phyloP scores from a whole-genome alignment of 495 filamentous ascomycete species.

The Penicillium odoratum region DNA sequence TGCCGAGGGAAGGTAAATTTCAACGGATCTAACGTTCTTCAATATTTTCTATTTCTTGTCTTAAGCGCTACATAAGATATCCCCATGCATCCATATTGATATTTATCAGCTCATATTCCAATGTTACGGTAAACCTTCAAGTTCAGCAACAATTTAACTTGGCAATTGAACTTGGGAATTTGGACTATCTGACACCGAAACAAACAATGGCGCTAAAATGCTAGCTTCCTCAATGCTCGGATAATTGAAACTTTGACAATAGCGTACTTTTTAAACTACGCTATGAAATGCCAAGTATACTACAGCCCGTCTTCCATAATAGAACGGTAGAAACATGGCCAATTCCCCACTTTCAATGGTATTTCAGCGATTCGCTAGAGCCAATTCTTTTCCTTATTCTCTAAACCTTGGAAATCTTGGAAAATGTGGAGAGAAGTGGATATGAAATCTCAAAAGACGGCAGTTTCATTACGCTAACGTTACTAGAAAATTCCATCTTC shows the following conservation, averaged over 20 bases:
- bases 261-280: neutral
- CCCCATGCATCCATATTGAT: neutral
- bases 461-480: neutral
- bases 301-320: neutral
- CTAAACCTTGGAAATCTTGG: slow-evolving; percentile 2
- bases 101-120: too few species aligned
- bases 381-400: neutral
- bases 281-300: neutral
- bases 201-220: too few species aligned
- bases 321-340: neutral
- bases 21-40: neutral
- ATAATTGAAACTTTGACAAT: neutral
- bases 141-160: too few species aligned
- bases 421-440: slow-evolving; percentile 3
- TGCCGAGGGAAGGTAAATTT: slow-evolving; percentile 40
- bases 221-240: too few species aligned
- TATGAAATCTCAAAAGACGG: neutral
- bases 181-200: too few species aligned
- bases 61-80: neutral
- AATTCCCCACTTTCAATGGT: neutral
- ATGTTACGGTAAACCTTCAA: too few species aligned
- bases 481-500: neutral
- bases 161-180: too few species aligned
- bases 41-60: neutral
- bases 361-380: neutral